A percentile compares a stretch with the other conserved stretches of the same genome.
These are phyloP conservation scores for Salix purpurea DNA, from an alignment of 345 rosid genomes.

Conservation along the genomic window DNA sequence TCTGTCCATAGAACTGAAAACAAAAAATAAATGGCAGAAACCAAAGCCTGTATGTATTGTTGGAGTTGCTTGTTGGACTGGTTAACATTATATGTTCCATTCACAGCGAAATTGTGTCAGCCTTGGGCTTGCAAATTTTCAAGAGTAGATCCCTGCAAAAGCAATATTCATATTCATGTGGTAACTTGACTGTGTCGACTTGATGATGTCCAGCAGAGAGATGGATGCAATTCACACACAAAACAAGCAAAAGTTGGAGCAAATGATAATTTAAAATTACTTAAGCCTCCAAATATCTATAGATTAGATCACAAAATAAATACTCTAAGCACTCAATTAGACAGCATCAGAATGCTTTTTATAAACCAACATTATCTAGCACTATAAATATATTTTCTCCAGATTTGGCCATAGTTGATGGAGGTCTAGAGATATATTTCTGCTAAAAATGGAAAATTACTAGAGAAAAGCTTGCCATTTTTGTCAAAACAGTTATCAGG, in stretches of 20 bases:
- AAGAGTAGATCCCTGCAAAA: background rate
- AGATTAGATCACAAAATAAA: background rate
- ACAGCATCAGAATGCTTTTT: background rate
- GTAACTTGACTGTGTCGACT: background rate
- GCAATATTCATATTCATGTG: background rate
- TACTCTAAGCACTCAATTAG: background rate
- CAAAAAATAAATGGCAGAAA: background rate
- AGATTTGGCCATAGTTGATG: background rate
- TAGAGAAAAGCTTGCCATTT: conserved; percentile 16
- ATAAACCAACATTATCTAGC: background rate
- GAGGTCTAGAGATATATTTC: background rate
- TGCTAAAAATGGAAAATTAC: background rate
- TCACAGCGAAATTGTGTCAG: background rate
- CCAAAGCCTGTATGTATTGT: background rate
- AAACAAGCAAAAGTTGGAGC: background rate
- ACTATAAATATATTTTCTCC: background rate
- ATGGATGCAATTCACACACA: background rate
- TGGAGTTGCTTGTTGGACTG: no score
- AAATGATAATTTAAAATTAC: background rate
- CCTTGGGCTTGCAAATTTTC: background rate
- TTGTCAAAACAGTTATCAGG: conserved; percentile 20
- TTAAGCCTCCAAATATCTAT: background rate
- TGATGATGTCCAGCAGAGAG: background rate
- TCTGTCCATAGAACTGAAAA: background rate
- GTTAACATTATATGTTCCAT: no score